These are phyloP conservation scores for Taphrina communis DNA, from an alignment of 1,139 yeast genomes.

Conservation along the genomic window DNA sequence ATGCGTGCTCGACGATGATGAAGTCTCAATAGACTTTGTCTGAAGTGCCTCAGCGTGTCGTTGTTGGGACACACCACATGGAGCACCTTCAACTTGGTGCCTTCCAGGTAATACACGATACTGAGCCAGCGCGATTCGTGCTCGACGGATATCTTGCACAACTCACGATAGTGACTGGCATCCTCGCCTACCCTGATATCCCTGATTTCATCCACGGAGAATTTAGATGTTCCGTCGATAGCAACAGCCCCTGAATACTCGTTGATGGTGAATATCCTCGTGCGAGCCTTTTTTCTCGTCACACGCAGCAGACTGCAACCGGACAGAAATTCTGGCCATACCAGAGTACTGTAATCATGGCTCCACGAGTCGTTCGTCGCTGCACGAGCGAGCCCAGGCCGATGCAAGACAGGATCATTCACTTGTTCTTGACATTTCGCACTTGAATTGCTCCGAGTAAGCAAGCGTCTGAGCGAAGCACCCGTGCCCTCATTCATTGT, in stretches of 20 bases:
- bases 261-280: constrained; percentile 58
- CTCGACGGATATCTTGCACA: constrained; percentile 72
- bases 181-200: constrained; percentile 69
- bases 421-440: neutral
- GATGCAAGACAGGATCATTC: neutral
- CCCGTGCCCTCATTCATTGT: neutral
- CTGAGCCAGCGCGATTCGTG: constrained; percentile 77
- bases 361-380: constrained; percentile 1
- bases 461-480: constrained; percentile 3
- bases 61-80: constrained; percentile 76
- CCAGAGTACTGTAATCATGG: neutral
- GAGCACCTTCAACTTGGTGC: constrained; percentile 64
- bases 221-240: constrained; percentile 58
- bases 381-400: neutral
- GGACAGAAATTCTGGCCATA: neutral
- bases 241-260: constrained; percentile 56
- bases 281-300: constrained; percentile 70
- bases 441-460: constrained; percentile 1
- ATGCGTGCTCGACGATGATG: constrained; percentile 60
- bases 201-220: constrained; percentile 66
- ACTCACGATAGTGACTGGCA: constrained; percentile 84
- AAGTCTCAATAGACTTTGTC: constrained; percentile 57
- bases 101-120: constrained; percentile 62
- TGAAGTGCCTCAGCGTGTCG: constrained; percentile 64
- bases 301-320: constrained; percentile 59